Conservation (phyloP, 805 yeast species). For the Pichia heedii region DNA sequence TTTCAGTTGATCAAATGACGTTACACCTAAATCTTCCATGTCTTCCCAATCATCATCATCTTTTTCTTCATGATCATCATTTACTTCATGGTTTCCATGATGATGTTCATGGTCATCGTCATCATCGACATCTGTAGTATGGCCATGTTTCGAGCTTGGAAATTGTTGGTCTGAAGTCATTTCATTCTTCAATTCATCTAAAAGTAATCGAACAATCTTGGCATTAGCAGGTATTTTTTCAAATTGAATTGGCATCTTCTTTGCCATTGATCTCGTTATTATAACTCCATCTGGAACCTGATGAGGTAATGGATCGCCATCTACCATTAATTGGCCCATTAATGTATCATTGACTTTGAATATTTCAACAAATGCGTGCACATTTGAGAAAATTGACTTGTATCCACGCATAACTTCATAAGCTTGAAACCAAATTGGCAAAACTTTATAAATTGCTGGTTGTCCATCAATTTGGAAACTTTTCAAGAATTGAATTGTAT, state of each 20-base stretch:
- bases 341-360: constrained; percentile 49
- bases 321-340: constrained; percentile 45
- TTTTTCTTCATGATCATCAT: constrained; percentile 22
- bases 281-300: constrained; percentile 46
- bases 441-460: constrained; percentile 44
- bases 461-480: constrained; percentile 24
- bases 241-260: constrained; percentile 49
- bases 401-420: constrained; percentile 77
- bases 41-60: constrained; percentile 70
- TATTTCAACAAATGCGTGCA: constrained; percentile 63
- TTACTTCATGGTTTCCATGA: constrained; percentile 24
- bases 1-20: constrained; percentile 54
- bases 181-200: constrained; percentile 63
- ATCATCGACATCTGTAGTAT: constrained; percentile 20
- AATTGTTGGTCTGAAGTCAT: constrained; percentile 12
- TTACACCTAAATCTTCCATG: constrained; percentile 54
- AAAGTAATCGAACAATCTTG: constrained; percentile 64
- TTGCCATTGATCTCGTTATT: constrained; percentile 79
- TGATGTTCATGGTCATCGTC: constrained; percentile 18
- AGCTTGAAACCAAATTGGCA: constrained; percentile 76
- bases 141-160: not conserved
- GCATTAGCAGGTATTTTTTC: constrained; percentile 58
- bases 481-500: constrained; percentile 54
- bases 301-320: constrained; percentile 69
- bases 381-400: constrained; percentile 55